phyloP scores from a whole-genome alignment of 2,329 filamentous ascomycete genomes.

The Alternaria arbusti region DNA sequence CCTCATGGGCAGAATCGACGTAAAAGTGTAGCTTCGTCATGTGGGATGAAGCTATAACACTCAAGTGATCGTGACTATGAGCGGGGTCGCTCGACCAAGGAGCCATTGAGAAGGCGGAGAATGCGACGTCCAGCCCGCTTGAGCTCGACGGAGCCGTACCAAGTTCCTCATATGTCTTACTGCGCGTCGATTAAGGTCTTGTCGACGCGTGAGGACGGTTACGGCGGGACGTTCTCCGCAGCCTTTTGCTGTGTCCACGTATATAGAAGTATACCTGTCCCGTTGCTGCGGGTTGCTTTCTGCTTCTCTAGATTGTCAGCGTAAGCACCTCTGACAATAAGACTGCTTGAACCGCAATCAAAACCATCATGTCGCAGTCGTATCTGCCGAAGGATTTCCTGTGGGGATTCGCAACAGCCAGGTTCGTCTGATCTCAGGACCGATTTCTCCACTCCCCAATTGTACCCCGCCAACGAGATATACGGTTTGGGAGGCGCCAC shows the following conservation, averaged over 20 bases:
- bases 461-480: conserved; percentile 28
- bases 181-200: conserved; percentile 31
- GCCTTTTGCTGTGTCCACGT: conserved; percentile 25
- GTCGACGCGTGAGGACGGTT: conserved; percentile 43
- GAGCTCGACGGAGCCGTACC: conserved; percentile 20
- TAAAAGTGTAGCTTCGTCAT: conserved; percentile 30
- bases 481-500: conserved; percentile 1
- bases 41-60: conserved; percentile 22
- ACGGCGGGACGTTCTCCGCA: conserved; percentile 47
- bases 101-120: conserved; percentile 30
- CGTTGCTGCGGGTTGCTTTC: conserved; percentile 14
- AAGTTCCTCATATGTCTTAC: conserved; percentile 33
- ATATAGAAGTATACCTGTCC: conserved; percentile 41
- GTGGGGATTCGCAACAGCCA: conserved; percentile 52
- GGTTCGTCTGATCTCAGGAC: conserved; percentile 37
- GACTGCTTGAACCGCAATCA: conserved; percentile 1
- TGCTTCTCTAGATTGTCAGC: conserved; percentile 9
- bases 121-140: conserved; percentile 23
- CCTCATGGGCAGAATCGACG: conserved; percentile 39
- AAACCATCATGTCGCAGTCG: conserved; percentile 42
- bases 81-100: conserved; percentile 22
- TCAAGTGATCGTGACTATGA: conserved; percentile 19
- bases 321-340: conserved; percentile 10
- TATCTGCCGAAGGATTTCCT: conserved; percentile 49
- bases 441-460: conserved; percentile 17